Base-by-base conservation (phyloP, 139 green algal species). In the Chlorella sp. region DNA sequence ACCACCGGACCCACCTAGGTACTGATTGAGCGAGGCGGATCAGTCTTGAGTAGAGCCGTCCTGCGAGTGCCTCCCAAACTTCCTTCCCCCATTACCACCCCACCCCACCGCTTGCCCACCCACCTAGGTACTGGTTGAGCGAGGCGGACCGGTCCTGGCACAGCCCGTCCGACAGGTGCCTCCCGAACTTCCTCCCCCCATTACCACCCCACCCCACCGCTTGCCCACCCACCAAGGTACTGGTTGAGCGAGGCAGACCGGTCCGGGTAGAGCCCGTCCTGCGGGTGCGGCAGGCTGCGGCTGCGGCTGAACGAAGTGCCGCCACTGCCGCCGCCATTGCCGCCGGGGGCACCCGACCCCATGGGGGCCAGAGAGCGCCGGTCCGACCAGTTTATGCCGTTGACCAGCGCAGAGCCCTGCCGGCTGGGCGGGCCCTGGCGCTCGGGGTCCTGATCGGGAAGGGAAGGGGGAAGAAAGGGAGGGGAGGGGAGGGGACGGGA, bases 311-410 rank as follows among this genome's bases (percentile, higher is more conserved):
- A 73, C 15, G 81, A 7, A 30, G 48, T 4, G 57, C 42, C 40
- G 79, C n/a, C 11, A 39, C 2, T 3, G 77, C 39, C 1, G 79
- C 24, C 42, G 82, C 14, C 22, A 9, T 19, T 5, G 82, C 21
- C 82, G 60, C 42, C 48, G 32, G 48, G 39, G 77, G 22, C 37
- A 9, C 28, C 30, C 71, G 32, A 24, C 71, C 71, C 71, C 21
- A 28, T 26, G 11, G 64, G 64, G 2, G 26, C 42, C 19, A 30
- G 42, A 2, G 36, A 26, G 22, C 83, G 83, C 37, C 83, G 64
- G 83, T 88, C 83, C 15, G 24, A 24, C 83, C 83, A 88, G 83
- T 48, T 88, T 37, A 88, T 61, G 64, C 37, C 37, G 64, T 75
- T 48, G 24, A 64, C 36, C 37, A 88, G 37, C 16, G 83, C 64